phyloP scores from a whole-genome alignment of 2,329 filamentous ascomycete genomes.

The Cryphonectria naterciae region DNA sequence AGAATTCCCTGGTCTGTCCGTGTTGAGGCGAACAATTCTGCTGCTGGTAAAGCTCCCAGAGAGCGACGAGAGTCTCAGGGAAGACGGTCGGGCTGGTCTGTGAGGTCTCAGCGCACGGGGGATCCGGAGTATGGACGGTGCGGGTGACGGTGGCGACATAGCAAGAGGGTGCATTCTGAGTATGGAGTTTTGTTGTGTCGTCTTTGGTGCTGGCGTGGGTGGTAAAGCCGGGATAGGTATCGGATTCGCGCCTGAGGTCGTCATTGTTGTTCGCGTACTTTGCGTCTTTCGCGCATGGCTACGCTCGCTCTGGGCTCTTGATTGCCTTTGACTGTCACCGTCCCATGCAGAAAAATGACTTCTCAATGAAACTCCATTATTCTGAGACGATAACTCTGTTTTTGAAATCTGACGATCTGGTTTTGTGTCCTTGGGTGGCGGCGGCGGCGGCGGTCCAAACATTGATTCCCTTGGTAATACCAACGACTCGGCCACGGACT shows the following conservation, averaged over 20 bases:
- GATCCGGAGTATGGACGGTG: not conserved
- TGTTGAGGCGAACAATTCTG: slow-evolving; percentile 32
- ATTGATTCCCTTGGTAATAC: slow-evolving; percentile 21
- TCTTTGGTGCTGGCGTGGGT: not conserved
- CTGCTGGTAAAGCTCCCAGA: slow-evolving; percentile 11
- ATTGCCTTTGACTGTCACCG: not conserved
- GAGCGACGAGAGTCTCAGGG: slow-evolving; percentile 22
- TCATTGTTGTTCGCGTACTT: slow-evolving; percentile 6
- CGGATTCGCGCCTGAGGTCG: slow-evolving; percentile 6
- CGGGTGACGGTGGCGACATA: slow-evolving; percentile 21
- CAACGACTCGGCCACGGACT: slow-evolving; percentile 18
- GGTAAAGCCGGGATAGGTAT: slow-evolving; percentile 13
- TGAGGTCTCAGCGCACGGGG: not conserved
- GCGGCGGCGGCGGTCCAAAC: slow-evolving; percentile 23
- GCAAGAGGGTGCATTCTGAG: slow-evolving; percentile 13
- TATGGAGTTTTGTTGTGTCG: not conserved
- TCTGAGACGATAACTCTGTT: not conserved
- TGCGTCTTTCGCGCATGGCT: not conserved
- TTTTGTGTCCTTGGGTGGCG: slow-evolving; percentile 21
- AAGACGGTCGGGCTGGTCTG: slow-evolving; percentile 14
- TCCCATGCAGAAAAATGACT: not conserved
- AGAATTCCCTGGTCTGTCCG: slow-evolving; percentile 33
- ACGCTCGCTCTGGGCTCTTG: not conserved
- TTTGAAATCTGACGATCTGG: slow-evolving; percentile 7
- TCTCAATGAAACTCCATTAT: too few relatives aligned